phyloP scores from a whole-genome alignment of 2,329 filamentous ascomycete genomes.

The Beauveria asiatica region DNA sequence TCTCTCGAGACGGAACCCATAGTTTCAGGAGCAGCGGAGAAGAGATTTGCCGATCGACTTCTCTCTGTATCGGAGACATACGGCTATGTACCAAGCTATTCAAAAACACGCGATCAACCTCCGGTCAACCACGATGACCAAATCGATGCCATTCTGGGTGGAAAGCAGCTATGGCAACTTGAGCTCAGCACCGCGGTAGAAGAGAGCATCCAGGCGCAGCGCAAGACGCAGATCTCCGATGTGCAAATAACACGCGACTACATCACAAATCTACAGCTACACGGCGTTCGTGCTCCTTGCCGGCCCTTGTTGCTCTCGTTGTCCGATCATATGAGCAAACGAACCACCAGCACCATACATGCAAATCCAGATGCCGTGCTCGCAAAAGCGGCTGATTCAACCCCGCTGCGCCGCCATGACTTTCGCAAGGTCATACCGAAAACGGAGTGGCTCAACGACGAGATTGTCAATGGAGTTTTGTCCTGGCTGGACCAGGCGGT shows the following conservation, averaged over 20 bases:
- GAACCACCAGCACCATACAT: neutral
- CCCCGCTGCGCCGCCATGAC: conserved; percentile 45
- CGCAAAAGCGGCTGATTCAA: conserved; percentile 39
- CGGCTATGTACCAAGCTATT: neutral
- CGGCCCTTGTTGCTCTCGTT: conserved; percentile 1
- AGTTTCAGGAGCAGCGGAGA: neutral
- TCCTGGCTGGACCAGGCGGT: conserved; percentile 50
- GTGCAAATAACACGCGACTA: conserved; percentile 4
- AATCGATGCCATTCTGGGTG: conserved; percentile 3
- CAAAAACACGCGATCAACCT: neutral
- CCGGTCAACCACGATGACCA: neutral
- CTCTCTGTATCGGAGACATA: neutral
- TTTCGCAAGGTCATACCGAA: conserved; percentile 52
- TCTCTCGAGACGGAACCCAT: neutral
- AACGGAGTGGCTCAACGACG: conserved; percentile 66
- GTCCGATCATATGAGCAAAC: neutral
- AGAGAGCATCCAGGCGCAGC: neutral
- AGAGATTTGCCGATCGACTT: neutral
- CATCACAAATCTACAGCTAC: neutral
- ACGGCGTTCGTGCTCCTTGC: neutral
- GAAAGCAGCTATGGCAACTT: conserved; percentile 3
- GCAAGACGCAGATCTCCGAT: neutral
- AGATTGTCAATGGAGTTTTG: conserved; percentile 62
- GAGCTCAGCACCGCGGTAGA: conserved; percentile 1
- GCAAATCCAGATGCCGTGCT: conserved; percentile 26